A percentile compares a stretch with the other conserved stretches of the same genome.
phyloP scores from a whole-genome alignment of 495 filamentous ascomycete genomes.

The Antarctomyces pellizariae region DNA sequence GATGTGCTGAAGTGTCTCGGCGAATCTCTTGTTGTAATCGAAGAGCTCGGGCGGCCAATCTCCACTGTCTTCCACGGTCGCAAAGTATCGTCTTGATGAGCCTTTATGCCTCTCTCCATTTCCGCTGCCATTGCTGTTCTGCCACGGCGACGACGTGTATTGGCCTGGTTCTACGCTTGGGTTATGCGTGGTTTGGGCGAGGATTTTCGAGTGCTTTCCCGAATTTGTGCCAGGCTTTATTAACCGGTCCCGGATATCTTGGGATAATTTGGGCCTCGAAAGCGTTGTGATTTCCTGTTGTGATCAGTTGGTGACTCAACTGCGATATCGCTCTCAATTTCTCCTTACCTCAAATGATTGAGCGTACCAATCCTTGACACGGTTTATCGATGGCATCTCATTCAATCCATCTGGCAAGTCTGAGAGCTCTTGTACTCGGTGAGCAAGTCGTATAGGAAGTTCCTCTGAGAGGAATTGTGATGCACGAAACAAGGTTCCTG shows the following conservation, averaged over 20 bases:
- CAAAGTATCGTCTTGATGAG: slow-evolving; percentile 57
- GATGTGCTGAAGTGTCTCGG: slow-evolving; percentile 66
- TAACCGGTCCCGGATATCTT: slow-evolving; percentile 57
- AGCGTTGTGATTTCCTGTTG: slow-evolving; percentile 72
- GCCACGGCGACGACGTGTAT: slow-evolving; percentile 49
- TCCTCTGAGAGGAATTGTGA: slow-evolving; percentile 98
- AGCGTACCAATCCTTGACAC: slow-evolving; percentile 93
- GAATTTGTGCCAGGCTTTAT: slow-evolving; percentile 43
- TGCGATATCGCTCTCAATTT: slow-evolving; percentile 2
- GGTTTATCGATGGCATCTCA: slow-evolving; percentile 93
- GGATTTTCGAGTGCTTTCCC: slow-evolving; percentile 34
- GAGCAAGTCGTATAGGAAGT: slow-evolving; percentile 86
- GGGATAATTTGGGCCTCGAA: slow-evolving; percentile 47
- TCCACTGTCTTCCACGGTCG: slow-evolving; percentile 63
- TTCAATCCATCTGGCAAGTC: slow-evolving; percentile 91
- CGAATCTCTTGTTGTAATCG: slow-evolving; percentile 81
- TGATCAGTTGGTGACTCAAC: slow-evolving; percentile 13
- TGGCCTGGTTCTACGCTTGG: slow-evolving; percentile 74
- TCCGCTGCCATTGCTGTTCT: slow-evolving; percentile 23
- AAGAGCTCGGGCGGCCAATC: slow-evolving; percentile 91
- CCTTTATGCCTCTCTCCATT: slow-evolving; percentile 29
- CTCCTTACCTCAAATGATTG: slow-evolving; percentile 86
- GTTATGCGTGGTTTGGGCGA: slow-evolving; percentile 68
- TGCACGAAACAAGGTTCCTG: slow-evolving; percentile 87
- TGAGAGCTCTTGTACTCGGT: slow-evolving; percentile 81